Base-by-base conservation (phyloP, 768 basidiomycete species). In the Rhizopogon sp. region DNA sequence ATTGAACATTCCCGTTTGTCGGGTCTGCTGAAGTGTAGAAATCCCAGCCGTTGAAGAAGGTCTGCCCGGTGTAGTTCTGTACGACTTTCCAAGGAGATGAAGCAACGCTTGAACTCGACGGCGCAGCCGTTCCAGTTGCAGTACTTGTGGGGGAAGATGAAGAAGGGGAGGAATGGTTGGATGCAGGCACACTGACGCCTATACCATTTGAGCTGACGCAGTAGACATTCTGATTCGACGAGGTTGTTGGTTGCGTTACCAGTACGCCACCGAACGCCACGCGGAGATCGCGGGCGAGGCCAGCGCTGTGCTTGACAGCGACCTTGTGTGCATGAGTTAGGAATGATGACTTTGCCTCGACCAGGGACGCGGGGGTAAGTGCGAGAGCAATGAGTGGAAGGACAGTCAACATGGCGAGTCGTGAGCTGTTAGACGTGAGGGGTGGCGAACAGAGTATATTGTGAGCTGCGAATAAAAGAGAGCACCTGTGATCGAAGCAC, bases 31-130 rank as follows among this genome's bases (percentile, higher is more conserved):
- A 69, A 8, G 77, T 80, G 64, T 75, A 85, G 72, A 95, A 96
- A 62, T 80, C 65, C 87, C 88, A 95, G 45, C 84, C 87, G 64
- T 88, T 74, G 58, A 94, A 96, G 75, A 97, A 97, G 41, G 75
- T 77, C 46, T 71, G 74, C 17, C 91, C 93, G 47, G 77, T 69
- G 68, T 87, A 84, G 14, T 74, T 73, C 60, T 84, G 78, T 16
- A 74, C 70, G 46, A 87, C 72, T 52, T 80, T 80, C 84, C 84
- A 87, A 20, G 78, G 73, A 3, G 84, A 84, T 39, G 75, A 66
- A 3, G 74, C 55, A 28, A 62, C 62, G 39, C 70, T 57, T 1
- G 50, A 50, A 20, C 62, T 55, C 5, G 66, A 13, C 1, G 66
- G 60, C 3, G 42, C 60, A 35, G 66, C 56, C 14, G 35, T 22